phyloP scores from a whole-genome alignment of 371 early-diverging fungal species.

The Thermomucor indicae-seudaticae region DNA sequence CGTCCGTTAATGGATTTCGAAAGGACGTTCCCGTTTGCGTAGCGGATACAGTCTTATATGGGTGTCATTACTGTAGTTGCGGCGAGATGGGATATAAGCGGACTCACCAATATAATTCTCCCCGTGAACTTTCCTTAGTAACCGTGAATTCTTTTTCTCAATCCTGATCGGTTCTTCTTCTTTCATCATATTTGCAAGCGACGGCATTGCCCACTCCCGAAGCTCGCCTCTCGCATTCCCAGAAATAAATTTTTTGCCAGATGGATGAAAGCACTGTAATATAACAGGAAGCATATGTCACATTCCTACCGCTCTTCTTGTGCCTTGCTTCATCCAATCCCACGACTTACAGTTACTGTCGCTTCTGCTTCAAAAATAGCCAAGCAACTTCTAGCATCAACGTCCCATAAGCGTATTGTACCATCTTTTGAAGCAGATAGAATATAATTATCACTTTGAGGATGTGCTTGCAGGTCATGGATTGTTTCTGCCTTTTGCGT shows the following conservation, averaged over 20 bases:
- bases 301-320: not conserved
- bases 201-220: slow-evolving; percentile 56
- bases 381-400: slow-evolving; percentile 63
- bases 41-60: slow-evolving; percentile 65
- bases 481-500: slow-evolving; percentile 57
- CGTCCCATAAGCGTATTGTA: slow-evolving; percentile 85
- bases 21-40: slow-evolving; percentile 60
- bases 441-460: slow-evolving; percentile 58
- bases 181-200: slow-evolving; percentile 3
- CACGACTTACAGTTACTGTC: slow-evolving; percentile 53
- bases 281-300: not conserved
- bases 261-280: slow-evolving; percentile 55
- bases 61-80: no score
- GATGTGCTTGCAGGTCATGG: slow-evolving; percentile 69
- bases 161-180: slow-evolving; percentile 27
- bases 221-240: slow-evolving; percentile 55
- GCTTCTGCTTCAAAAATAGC: slow-evolving; percentile 60
- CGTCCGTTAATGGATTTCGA: slow-evolving; percentile 74
- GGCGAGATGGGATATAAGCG: no score
- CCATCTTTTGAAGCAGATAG: slow-evolving; percentile 82
- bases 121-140: slow-evolving; percentile 38
- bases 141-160: slow-evolving; percentile 24
- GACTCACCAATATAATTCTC: slow-evolving; percentile 36
- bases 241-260: slow-evolving; percentile 53
- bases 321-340: not conserved